phyloP scores from a whole-genome alignment of 2,329 filamentous ascomycete genomes.

The Proliferodiscus dingleyae region DNA sequence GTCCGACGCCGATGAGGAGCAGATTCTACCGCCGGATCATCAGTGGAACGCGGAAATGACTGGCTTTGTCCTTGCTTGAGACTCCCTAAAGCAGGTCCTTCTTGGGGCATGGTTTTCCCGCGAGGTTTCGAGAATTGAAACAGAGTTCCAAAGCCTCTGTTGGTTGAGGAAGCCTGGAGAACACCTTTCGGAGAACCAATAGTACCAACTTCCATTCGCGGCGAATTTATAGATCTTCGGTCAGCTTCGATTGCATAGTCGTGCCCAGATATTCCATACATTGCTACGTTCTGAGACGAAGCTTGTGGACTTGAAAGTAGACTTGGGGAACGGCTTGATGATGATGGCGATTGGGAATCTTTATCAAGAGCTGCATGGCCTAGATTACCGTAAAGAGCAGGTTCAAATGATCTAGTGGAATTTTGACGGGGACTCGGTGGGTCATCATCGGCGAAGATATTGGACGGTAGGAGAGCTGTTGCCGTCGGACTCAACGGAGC shows the following conservation, averaged over 20 bases:
- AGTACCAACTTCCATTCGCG: conserved; percentile 24
- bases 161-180: conserved; percentile 36
- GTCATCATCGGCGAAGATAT: conserved; percentile 56
- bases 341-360: conserved; percentile 56
- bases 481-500: conserved; percentile 76
- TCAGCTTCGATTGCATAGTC: conserved; percentile 26
- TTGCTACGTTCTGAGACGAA: conserved; percentile 54
- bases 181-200: conserved; percentile 26
- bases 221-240: conserved; percentile 24
- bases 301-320: conserved; percentile 58
- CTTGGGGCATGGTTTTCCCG: conserved; percentile 54
- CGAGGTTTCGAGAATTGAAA: conserved; percentile 57
- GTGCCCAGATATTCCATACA: conserved; percentile 34
- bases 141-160: conserved; percentile 45
- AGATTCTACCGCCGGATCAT: conserved; percentile 51
- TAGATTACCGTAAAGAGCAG: conserved; percentile 34
- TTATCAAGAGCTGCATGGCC: conserved; percentile 34
- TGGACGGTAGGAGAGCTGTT: conserved; percentile 67
- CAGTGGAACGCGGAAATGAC: conserved; percentile 64
- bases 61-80: conserved; percentile 70
- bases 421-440: conserved; percentile 38
- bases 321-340: conserved; percentile 52
- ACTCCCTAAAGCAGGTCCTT: conserved; percentile 62
- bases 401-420: conserved; percentile 21
- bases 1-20: conserved; percentile 48